A percentile compares a stretch with the other conserved stretches of the same genome.
Conservation (phyloP, 805 yeast species). For the Candida railenensis region DNA sequence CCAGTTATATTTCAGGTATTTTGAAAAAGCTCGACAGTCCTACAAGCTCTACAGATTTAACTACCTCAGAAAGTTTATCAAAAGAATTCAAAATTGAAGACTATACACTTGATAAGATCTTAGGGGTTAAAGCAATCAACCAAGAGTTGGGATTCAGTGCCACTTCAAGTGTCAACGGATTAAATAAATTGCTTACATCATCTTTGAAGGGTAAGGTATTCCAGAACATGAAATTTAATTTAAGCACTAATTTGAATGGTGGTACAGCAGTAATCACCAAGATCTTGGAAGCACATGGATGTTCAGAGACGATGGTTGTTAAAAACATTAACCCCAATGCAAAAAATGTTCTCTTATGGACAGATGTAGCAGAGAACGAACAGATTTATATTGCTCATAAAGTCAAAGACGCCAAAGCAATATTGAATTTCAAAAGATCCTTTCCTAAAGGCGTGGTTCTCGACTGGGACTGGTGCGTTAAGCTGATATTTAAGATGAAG, state of each 20-base stretch:
- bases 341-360: conserved; percentile 13
- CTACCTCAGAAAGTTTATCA: conserved; percentile 9
- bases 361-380: conserved; percentile 12
- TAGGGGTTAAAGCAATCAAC: conserved; percentile 29
- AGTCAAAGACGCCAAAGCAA: conserved; percentile 34
- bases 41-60: neutral
- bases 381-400: conserved; percentile 30
- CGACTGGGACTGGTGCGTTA: conserved; percentile 67
- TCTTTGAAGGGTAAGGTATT: conserved; percentile 41
- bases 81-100: conserved; percentile 25
- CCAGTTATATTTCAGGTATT: conserved; percentile 50
- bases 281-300: conserved; percentile 64
- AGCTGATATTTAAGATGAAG: conserved; percentile 51
- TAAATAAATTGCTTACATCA: conserved; percentile 14
- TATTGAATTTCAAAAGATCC: conserved; percentile 18
- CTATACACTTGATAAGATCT: conserved; percentile 34
- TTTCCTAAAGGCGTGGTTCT: conserved; percentile 27
- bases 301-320: conserved; percentile 21
- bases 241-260: conserved; percentile 60
- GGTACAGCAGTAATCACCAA: conserved; percentile 55
- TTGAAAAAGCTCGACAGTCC: conserved; percentile 18
- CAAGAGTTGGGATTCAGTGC: conserved; percentile 21
- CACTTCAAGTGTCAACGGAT: conserved; percentile 14
- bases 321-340: conserved; percentile 13
- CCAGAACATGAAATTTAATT: conserved; percentile 46